These are phyloP conservation scores for Epicoccum nigrum DNA, from an alignment of 2,329 filamentous ascomycete species.

Conservation along the genomic window DNA sequence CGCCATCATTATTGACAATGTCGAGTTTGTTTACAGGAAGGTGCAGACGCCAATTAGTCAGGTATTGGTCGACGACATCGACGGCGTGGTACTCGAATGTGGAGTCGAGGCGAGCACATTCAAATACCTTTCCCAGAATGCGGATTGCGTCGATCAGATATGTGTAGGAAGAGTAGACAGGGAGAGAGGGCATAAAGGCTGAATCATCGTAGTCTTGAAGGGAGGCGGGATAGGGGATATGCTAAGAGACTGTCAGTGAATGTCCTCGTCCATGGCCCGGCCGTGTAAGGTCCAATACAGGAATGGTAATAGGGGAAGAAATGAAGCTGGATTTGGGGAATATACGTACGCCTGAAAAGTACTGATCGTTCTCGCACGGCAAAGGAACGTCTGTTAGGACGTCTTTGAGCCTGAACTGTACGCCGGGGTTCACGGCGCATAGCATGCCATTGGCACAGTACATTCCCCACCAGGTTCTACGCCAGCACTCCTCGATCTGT, in stretches of 20 bases:
- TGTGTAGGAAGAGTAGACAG: constrained; percentile 80
- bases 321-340: constrained; percentile 9
- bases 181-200: constrained; percentile 69
- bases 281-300: background rate
- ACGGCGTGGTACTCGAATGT: constrained; percentile 54
- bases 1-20: constrained; percentile 69
- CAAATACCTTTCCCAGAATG: constrained; percentile 78
- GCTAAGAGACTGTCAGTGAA: constrained; percentile 20
- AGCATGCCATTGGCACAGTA: constrained; percentile 85
- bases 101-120: constrained; percentile 47
- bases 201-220: constrained; percentile 82
- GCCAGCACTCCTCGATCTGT: constrained; percentile 80
- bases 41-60: constrained; percentile 79
- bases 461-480: constrained; percentile 89
- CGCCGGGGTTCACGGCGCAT: constrained; percentile 76
- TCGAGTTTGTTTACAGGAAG: constrained; percentile 75
- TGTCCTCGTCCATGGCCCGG: too few species aligned
- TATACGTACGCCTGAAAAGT: constrained; percentile 50
- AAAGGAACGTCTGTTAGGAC: constrained; percentile 71
- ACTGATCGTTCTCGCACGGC: constrained; percentile 84
- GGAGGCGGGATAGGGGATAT: constrained; percentile 52
- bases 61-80: constrained; percentile 64
- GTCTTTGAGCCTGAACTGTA: constrained; percentile 72
- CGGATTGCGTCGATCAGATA: constrained; percentile 83
- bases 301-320: constrained; percentile 15